Evolutionary conservation across 176 grass and related monocot species (phyloP), one percentile per base, ranked within the genome.

Genomic region (Oryza australiensis): DNA sequence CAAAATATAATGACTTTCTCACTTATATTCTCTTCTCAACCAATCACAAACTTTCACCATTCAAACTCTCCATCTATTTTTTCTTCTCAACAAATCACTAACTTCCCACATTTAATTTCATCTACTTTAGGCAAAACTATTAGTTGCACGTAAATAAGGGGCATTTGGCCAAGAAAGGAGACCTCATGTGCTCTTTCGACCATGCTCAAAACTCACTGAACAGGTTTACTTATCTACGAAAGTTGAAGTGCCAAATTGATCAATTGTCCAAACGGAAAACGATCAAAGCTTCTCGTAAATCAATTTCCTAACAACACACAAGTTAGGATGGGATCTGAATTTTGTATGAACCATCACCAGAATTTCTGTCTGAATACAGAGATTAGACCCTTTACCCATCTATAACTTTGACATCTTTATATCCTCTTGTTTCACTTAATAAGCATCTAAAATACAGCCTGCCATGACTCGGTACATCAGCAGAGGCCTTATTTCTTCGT

Each of bases 401-500:
- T 60, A 60, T 60, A 60, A n/a, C 7, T 6, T 6, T 26, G 60
- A 27, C 3, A 28, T 65, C 26, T 30, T 65, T 65, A 29, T 65
- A 7, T 30, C 13, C 63, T 65, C 63, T 68, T 16, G 65, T 64
- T 64, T 15, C 20, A 9, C 7, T 57, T 24, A 24, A 60, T 60
- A n/a, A 63, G 24, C 27, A 86, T 28, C 74, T 46, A 32, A 78
- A 65, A 78, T 20, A 82, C 67, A 73, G n/a, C 46, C 22, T 9
- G 14, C 70, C 64, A 35, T 1, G 16, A 6, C 74, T 64, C 6
- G 62, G 9, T 71, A 64, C 42, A 89, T 40, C 26, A 59, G 15
- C 5, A 12, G 38, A 32, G 45, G 37, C 45, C 18, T 81, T 86
- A 86, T 82, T 82, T 82, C 67, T 63, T 90, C 13, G 6, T n/a